A percentile compares a stretch with the other conserved stretches of the same genome.
Conservation (phyloP, 768 basidiomycete genomes). For the Boletus edulis region DNA sequence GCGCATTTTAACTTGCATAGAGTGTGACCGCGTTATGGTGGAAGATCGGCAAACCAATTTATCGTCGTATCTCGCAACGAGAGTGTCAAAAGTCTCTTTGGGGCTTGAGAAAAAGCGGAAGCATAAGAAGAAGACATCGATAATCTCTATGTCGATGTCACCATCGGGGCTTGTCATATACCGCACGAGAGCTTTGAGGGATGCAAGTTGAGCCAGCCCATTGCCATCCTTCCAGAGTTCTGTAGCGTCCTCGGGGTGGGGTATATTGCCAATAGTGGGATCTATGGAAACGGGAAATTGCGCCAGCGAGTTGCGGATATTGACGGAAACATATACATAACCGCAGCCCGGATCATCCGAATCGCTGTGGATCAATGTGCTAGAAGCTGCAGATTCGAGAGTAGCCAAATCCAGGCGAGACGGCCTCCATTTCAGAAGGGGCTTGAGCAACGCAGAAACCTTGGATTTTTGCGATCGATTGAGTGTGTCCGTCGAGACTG, state of each 20-base stretch:
- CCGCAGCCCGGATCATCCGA: slow-evolving; percentile 10
- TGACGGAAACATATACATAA: slow-evolving; percentile 25
- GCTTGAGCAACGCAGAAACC: slow-evolving; percentile 15
- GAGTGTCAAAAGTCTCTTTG: slow-evolving; percentile 38
- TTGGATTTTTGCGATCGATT: slow-evolving; percentile 8
- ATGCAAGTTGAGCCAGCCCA: slow-evolving; percentile 32
- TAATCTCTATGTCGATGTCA: slow-evolving; percentile 41
- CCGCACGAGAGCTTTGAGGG: slow-evolving; percentile 42
- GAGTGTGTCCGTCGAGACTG: slow-evolving; percentile 1
- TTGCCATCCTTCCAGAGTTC: slow-evolving; percentile 29
- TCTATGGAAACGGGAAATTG: slow-evolving; percentile 28
- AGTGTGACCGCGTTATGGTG: slow-evolving; percentile 39
- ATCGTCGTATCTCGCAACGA: slow-evolving; percentile 52
- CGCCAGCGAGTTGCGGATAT: slow-evolving; percentile 27
- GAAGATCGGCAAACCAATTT: slow-evolving; percentile 13
- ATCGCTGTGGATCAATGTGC: slow-evolving; percentile 19
- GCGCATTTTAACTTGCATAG: slow-evolving; percentile 51
- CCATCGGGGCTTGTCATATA: slow-evolving; percentile 44
- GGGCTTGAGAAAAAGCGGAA: slow-evolving; percentile 69
- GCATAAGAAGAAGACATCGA: slow-evolving; percentile 60
- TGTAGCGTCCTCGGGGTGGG: slow-evolving; percentile 27
- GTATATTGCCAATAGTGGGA: slow-evolving; percentile 28
- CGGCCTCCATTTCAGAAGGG: slow-evolving; percentile 11
- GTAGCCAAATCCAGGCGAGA: slow-evolving; percentile 3
- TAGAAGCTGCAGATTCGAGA: slow-evolving; percentile 13